These are phyloP conservation scores for Metschnikowia shivogae DNA, from an alignment of 805 yeast genomes.

Conservation along the genomic window DNA sequence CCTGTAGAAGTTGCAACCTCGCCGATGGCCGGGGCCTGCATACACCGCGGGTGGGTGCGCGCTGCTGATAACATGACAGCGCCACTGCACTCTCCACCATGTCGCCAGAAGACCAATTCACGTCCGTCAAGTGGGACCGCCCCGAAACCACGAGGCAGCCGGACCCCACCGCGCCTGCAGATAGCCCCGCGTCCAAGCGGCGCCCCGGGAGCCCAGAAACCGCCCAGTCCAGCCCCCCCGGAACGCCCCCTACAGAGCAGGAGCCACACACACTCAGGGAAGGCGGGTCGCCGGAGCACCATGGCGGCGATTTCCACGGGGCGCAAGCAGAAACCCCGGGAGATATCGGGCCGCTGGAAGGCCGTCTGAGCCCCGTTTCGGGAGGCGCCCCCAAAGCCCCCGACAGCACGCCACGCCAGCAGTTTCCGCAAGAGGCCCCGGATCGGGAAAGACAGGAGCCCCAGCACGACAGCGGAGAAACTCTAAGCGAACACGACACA, in stretches of 20 bases:
- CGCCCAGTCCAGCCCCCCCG: too few relatives aligned
- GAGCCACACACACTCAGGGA: neutral
- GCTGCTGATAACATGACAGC: slow-evolving; percentile 6
- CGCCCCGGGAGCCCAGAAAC: too few relatives aligned
- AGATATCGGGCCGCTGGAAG: neutral
- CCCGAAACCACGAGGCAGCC: slow-evolving; percentile 24
- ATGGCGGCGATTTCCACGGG: too few relatives aligned
- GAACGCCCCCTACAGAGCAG: neutral
- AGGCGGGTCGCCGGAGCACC: neutral
- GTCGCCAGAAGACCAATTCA: slow-evolving; percentile 44
- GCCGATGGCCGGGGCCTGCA: too few relatives aligned
- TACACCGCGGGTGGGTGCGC: too few relatives aligned
- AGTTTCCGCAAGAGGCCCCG: too few relatives aligned
- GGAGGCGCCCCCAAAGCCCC: neutral
- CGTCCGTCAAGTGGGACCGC: slow-evolving; percentile 56
- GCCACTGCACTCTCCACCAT: slow-evolving; percentile 1
- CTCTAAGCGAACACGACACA: too few relatives aligned
- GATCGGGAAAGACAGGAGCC: too few relatives aligned
- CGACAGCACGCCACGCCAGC: neutral
- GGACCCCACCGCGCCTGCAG: neutral
- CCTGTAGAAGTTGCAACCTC: too few relatives aligned
- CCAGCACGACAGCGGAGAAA: too few relatives aligned
- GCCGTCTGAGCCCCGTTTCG: neutral
- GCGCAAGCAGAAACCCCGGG: neutral
- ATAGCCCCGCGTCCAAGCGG: too few relatives aligned